A percentile compares a stretch with the other conserved stretches of the same genome.
Conservation (phyloP, 31 red algal species). For the Asparagopsis taxiformis region DNA sequence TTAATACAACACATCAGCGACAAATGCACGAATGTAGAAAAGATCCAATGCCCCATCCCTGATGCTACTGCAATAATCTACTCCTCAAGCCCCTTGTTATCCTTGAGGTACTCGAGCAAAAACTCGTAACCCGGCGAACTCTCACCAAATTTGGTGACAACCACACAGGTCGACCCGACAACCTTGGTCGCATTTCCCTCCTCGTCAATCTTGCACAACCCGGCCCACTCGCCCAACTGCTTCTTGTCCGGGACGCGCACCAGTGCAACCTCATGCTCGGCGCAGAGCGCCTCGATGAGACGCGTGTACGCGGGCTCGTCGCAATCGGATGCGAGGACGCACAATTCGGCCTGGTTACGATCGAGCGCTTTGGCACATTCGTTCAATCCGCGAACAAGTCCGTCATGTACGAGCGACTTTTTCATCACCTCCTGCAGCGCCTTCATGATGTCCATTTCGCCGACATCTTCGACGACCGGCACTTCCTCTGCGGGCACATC, state of each 20-base stretch:
- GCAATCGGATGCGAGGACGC: slow-evolving; percentile 89
- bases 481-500: slow-evolving; percentile 45
- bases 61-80: no score
- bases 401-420: slow-evolving; percentile 90
- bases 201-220: slow-evolving; percentile 92
- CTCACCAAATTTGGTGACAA: slow-evolving; percentile 96
- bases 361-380: slow-evolving; percentile 83
- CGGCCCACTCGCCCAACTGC: slow-evolving; percentile 97
- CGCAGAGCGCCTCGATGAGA: slow-evolving; percentile 91
- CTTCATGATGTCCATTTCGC: slow-evolving; percentile 87
- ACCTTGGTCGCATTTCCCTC: slow-evolving; percentile 94
- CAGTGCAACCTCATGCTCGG: slow-evolving; percentile 73
- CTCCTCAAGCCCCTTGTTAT: slow-evolving; percentile 57
- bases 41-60: no score
- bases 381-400: slow-evolving; percentile 80
- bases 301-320: slow-evolving; percentile 76
- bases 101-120: slow-evolving; percentile 90
- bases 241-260: slow-evolving; percentile 90
- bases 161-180: slow-evolving; percentile 79
- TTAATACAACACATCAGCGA: neutral
- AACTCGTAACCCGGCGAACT: slow-evolving; percentile 81
- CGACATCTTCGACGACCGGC: slow-evolving; percentile 57
- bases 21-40: no score
- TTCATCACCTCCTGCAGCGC: slow-evolving; percentile 94
- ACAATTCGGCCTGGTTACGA: slow-evolving; percentile 81